These are phyloP conservation scores for Hygrophila difformis DNA, from an alignment of 257 asterid species.

Conservation along the genomic window DNA sequence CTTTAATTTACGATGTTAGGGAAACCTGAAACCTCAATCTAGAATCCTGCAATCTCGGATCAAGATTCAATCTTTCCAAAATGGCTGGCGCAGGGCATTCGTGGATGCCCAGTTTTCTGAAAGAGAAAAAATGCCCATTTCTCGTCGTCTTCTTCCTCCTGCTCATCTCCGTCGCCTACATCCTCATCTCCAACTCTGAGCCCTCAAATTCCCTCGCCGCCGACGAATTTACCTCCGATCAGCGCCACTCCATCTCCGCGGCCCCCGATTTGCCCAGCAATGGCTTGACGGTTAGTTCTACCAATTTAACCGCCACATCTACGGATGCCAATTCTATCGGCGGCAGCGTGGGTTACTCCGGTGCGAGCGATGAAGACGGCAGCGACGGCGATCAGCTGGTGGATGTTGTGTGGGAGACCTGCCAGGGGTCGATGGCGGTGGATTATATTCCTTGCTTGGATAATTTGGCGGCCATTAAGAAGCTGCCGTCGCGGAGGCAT, in stretches of 20 bases:
- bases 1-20: too few relatives aligned
- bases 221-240: conserved; percentile 10
- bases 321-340: neutral
- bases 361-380: neutral
- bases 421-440: conserved; percentile 31
- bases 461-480: conserved; percentile 41
- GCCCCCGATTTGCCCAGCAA: neutral
- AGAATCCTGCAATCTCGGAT: too few relatives aligned
- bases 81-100: too few relatives aligned
- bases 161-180: conserved; percentile 28
- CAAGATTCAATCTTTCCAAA: too few relatives aligned
- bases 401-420: conserved; percentile 36
- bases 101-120: conserved; percentile 25
- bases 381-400: conserved; percentile 13
- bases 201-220: conserved; percentile 21
- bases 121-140: conserved; percentile 47
- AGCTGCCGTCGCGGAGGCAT: conserved; percentile 37
- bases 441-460: conserved; percentile 75
- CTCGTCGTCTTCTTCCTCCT: conserved; percentile 32
- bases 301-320: neutral
- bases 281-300: neutral
- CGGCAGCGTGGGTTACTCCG: too few relatives aligned
- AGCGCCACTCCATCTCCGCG: neutral
- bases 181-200: conserved; percentile 39
- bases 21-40: too few relatives aligned